These are phyloP conservation scores for Aspergillus ruber DNA, from an alignment of 2,329 filamentous ascomycete species.

Conservation along the genomic window DNA sequence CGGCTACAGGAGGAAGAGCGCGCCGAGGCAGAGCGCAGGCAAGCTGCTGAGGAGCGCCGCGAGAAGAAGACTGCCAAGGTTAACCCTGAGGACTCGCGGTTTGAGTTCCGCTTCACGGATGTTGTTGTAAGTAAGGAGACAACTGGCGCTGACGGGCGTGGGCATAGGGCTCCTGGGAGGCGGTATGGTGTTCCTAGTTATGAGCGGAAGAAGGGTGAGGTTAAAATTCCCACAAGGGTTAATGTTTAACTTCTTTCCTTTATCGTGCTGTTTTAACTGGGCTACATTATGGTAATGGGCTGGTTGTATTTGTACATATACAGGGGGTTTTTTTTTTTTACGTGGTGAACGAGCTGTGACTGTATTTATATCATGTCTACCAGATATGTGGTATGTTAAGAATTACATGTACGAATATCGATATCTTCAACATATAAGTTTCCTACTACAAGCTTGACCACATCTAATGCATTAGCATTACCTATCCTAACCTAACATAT, in stretches of 20 bases:
- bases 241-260: conserved; percentile 33
- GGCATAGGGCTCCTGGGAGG: conserved; percentile 48
- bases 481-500: too few relatives aligned
- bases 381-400: background rate
- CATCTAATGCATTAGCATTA: too few relatives aligned
- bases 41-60: conserved; percentile 34
- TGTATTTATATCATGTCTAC: conserved; percentile 5
- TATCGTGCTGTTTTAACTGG: conserved; percentile 1
- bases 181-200: conserved; percentile 58
- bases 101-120: conserved; percentile 56
- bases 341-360: background rate
- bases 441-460: too few relatives aligned
- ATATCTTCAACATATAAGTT: background rate
- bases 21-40: conserved; percentile 34
- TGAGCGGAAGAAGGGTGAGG: conserved; percentile 56
- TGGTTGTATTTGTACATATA: conserved; percentile 24
- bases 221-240: conserved; percentile 59
- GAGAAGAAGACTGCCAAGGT: conserved; percentile 40
- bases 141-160: conserved; percentile 50
- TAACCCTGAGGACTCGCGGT: conserved; percentile 44
- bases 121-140: conserved; percentile 48
- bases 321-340: background rate
- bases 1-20: conserved; percentile 37
- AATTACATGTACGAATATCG: background rate
- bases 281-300: conserved; percentile 33